Conservation (phyloP, 805 yeast species). For the Metschnikowia amazonensis region DNA sequence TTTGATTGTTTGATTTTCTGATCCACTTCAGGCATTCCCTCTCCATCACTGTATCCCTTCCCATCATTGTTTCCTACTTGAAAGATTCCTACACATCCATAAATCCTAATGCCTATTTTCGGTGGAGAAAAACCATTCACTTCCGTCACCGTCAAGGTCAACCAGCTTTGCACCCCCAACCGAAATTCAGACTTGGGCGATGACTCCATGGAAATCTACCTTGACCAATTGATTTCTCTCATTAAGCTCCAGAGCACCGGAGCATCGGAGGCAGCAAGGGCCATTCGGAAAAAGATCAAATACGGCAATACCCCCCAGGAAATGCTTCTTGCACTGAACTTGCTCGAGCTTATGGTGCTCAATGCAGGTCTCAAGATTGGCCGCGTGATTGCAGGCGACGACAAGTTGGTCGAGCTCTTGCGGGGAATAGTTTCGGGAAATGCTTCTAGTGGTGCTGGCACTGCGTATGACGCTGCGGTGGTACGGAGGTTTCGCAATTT, state of each 20-base stretch:
- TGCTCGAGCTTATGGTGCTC: slow-evolving; percentile 37
- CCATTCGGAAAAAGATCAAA: slow-evolving; percentile 82
- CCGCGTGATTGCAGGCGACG: slow-evolving; percentile 57
- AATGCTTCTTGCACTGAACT: slow-evolving; percentile 59
- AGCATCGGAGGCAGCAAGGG: slow-evolving; percentile 79
- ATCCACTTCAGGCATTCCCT: no score
- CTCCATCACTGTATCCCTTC: no score
- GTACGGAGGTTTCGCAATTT: slow-evolving; percentile 46
- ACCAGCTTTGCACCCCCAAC: slow-evolving; percentile 45
- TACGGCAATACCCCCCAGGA: slow-evolving; percentile 62
- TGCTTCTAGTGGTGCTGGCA: slow-evolving; percentile 32
- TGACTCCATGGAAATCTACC: slow-evolving; percentile 39
- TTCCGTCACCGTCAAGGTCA: slow-evolving; percentile 62
- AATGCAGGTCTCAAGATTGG: slow-evolving; percentile 44
- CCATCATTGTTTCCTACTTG: no score
- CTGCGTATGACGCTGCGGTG: slow-evolving; percentile 40
- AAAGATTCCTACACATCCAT: no score
- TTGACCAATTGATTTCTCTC: slow-evolving; percentile 57
- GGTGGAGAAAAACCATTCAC: slow-evolving; percentile 67
- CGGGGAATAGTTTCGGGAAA: slow-evolving; percentile 43
- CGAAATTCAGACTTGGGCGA: slow-evolving; percentile 36
- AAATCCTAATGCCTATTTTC: slow-evolving; percentile 31
- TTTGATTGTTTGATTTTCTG: no score
- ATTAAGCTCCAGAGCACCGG: slow-evolving; percentile 38
- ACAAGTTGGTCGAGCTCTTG: slow-evolving; percentile 61